A percentile compares a stretch with the other conserved stretches of the same genome.
Evolutionary conservation across 2,329 filamentous ascomycete genomes (phyloP).

Genomic region (Fusarium napiforme): DNA sequence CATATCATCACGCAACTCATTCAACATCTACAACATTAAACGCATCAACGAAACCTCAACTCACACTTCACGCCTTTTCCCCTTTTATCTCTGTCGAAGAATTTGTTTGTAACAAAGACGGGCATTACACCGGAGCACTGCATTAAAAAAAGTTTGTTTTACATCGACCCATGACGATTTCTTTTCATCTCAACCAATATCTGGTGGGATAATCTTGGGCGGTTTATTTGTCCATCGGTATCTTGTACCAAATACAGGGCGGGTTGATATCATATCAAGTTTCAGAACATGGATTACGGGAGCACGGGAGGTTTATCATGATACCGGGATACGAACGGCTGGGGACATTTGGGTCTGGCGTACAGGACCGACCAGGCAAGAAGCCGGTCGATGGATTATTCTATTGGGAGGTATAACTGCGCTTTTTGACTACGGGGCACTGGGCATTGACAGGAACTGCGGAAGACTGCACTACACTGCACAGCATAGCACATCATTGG

Average conservation of each 20-base stretch:
- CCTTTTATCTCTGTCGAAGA: constrained; percentile 39
- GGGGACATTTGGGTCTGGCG: constrained; percentile 41
- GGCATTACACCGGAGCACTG: constrained; percentile 62
- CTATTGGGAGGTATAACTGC: constrained; percentile 38
- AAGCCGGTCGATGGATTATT: constrained; percentile 40
- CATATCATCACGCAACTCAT: constrained; percentile 48
- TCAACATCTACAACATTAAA: constrained; percentile 39
- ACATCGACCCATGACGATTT: constrained; percentile 39
- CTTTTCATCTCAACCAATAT: constrained; percentile 30
- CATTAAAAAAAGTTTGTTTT: constrained; percentile 56
- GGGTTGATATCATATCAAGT: constrained; percentile 48
- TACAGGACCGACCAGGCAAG: constrained; percentile 43
- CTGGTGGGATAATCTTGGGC: constrained; percentile 35
- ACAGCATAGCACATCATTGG: constrained; percentile 44
- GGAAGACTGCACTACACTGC: constrained; percentile 46
- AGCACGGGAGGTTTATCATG: constrained; percentile 47
- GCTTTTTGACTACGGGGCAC: constrained; percentile 38
- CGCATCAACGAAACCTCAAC: constrained; percentile 32
- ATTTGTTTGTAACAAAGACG: constrained; percentile 57
- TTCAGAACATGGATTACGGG: constrained; percentile 51
- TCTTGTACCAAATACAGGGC: constrained; percentile 49
- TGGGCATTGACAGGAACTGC: constrained; percentile 42
- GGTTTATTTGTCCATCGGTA: constrained; percentile 41
- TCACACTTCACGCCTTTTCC: constrained; percentile 39
- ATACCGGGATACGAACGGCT: constrained; percentile 47